phyloP scores from a whole-genome alignment of 768 basidiomycete species.

The Cyathus striatus region DNA sequence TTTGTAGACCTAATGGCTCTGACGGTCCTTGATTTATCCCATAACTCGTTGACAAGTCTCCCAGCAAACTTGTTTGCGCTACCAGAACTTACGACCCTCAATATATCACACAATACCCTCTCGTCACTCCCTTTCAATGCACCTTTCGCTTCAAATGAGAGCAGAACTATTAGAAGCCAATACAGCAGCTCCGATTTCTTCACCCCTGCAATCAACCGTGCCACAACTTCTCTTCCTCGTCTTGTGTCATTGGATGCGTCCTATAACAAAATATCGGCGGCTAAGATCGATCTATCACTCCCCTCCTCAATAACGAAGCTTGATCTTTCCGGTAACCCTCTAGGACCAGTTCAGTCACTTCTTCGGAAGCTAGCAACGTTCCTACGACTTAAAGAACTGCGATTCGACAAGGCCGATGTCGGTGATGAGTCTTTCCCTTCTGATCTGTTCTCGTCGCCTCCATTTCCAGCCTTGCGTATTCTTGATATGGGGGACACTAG shows the following conservation, averaged over 20 bases:
- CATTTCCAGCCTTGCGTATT: slow-evolving; percentile 49
- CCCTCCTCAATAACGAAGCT: slow-evolving; percentile 54
- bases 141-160: slow-evolving; percentile 38
- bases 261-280: slow-evolving; percentile 57
- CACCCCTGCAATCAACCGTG: slow-evolving; percentile 53
- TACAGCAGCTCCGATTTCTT: slow-evolving; percentile 54
- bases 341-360: slow-evolving; percentile 39
- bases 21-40: slow-evolving; percentile 66
- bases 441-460: slow-evolving; percentile 24
- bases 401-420: slow-evolving; percentile 51
- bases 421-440: slow-evolving; percentile 55
- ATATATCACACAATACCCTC: slow-evolving; percentile 68
- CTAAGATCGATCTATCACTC: slow-evolving; percentile 46
- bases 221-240: slow-evolving; percentile 59
- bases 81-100: slow-evolving; percentile 59
- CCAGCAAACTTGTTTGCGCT: slow-evolving; percentile 65
- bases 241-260: slow-evolving; percentile 62
- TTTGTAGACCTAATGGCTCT: slow-evolving; percentile 67
- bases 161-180: slow-evolving; percentile 18
- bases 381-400: slow-evolving; percentile 50
- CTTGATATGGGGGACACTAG: slow-evolving; percentile 68
- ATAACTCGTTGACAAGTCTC: slow-evolving; percentile 60
- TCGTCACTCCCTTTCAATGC: slow-evolving; percentile 55
- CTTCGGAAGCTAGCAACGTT: slow-evolving; percentile 44
- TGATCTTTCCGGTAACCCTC: slow-evolving; percentile 64